These are phyloP conservation scores for Phytophthora capsici DNA, from an alignment of 352 stramenopile genomes.

Conservation along the genomic window DNA sequence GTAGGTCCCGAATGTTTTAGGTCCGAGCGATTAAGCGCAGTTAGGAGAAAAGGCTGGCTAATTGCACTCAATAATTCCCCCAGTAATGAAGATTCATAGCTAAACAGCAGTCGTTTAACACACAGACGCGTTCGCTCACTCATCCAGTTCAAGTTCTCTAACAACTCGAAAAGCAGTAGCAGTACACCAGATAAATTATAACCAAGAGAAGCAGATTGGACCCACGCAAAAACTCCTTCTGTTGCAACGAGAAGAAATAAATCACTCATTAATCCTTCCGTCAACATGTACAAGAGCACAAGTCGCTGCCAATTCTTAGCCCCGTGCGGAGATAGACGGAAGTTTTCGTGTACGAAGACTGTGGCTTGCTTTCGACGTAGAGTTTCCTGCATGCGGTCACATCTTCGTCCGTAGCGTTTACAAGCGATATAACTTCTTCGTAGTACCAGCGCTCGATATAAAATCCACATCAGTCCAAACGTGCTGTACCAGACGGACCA, in stretches of 20 bases:
- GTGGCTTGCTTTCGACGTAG: slow-evolving; percentile 10
- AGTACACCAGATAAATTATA: slow-evolving; percentile 36
- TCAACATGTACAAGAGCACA: slow-evolving; percentile 25
- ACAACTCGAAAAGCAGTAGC: slow-evolving; percentile 17
- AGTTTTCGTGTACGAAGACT: slow-evolving; percentile 24
- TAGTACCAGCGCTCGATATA: slow-evolving; percentile 16
- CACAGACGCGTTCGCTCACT: slow-evolving; percentile 7
- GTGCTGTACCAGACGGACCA: slow-evolving; percentile 18
- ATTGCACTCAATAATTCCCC: slow-evolving; percentile 30
- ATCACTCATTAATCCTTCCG: slow-evolving; percentile 33
- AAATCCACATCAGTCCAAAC: slow-evolving; percentile 11
- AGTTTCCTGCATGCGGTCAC: slow-evolving; percentile 12
- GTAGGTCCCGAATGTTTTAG: slow-evolving; percentile 1
- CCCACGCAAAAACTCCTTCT: slow-evolving; percentile 22
- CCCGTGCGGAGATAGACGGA: slow-evolving; percentile 16
- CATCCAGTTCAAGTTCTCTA: slow-evolving; percentile 22
- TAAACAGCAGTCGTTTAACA: slow-evolving; percentile 33
- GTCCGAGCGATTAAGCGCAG: slow-evolving; percentile 5
- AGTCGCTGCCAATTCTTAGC: slow-evolving; percentile 20
- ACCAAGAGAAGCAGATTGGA: slow-evolving; percentile 37
- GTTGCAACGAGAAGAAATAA: slow-evolving; percentile 34
- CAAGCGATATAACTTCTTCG: slow-evolving; percentile 19
- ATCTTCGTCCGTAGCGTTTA: slow-evolving; percentile 14
- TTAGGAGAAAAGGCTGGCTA: slow-evolving; percentile 3
- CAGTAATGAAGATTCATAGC: slow-evolving; percentile 32